These are phyloP conservation scores for Crithidia expoeki DNA, from an alignment of 208 protist genomes.

Conservation along the genomic window DNA sequence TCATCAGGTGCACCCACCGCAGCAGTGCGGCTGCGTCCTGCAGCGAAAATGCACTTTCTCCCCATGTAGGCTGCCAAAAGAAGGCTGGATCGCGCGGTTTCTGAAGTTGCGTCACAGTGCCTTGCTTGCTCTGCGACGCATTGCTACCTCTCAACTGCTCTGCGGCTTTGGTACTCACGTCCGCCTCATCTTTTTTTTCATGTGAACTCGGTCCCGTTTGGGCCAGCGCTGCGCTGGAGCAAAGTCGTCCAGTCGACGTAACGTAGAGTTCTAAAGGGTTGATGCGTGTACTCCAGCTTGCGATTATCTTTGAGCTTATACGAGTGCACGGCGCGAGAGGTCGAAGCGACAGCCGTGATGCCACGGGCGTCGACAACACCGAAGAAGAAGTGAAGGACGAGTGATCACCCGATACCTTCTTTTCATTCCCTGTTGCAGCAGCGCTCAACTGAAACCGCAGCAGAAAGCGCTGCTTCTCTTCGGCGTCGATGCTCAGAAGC, in stretches of 20 bases:
- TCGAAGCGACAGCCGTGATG: not conserved
- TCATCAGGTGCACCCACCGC: not conserved
- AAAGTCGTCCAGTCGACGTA: not conserved
- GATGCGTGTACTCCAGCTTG: constrained; percentile 4
- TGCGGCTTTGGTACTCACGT: too few relatives aligned
- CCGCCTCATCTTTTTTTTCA: too few relatives aligned
- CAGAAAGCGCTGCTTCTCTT: not conserved
- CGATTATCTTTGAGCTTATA: too few relatives aligned
- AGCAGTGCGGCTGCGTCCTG: not conserved
- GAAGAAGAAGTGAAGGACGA: not conserved
- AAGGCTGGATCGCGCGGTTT: not conserved
- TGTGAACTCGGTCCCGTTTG: not conserved
- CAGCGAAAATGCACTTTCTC: not conserved
- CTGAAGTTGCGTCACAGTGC: not conserved
- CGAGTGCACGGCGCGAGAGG: not conserved
- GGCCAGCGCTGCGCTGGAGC: not conserved
- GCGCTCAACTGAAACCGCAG: too few relatives aligned
- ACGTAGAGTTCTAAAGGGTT: constrained; percentile 4
- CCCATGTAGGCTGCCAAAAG: not conserved
- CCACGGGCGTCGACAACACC: not conserved
- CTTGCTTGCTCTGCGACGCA: not conserved
- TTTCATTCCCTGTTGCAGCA: not conserved
- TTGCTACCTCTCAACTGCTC: too few relatives aligned
- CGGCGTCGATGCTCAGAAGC: not conserved
- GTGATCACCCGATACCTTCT: not conserved